phyloP scores from a whole-genome alignment of 1,284 basidiomycete genomes.

The Athelia psychrophila region DNA sequence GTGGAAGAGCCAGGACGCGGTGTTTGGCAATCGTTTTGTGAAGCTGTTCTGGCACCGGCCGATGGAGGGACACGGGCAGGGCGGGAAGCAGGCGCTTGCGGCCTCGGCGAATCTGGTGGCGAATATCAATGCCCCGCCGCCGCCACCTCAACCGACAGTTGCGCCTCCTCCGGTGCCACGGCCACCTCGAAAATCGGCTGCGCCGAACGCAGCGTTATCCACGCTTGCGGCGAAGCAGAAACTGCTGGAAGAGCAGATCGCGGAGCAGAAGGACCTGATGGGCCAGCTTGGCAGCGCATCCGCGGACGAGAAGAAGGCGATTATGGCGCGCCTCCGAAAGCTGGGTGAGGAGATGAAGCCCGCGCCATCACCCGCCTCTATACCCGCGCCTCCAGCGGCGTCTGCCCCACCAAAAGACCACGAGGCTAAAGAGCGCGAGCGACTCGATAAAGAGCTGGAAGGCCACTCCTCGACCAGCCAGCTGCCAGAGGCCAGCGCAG shows the following conservation, averaged over 20 bases:
- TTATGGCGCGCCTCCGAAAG: constrained; percentile 77
- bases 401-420: constrained; percentile 33
- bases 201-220: constrained; percentile 33
- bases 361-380: constrained; percentile 23
- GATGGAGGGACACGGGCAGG: constrained; percentile 81
- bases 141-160: neutral
- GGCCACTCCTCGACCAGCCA: constrained; percentile 45
- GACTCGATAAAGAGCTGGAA: constrained; percentile 75
- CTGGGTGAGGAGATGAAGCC: constrained; percentile 79
- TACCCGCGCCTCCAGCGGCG: constrained; percentile 25
- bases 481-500: constrained; percentile 27
- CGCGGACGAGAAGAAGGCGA: constrained; percentile 74
- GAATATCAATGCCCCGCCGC: constrained; percentile 36
- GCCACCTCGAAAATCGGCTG: constrained; percentile 28
- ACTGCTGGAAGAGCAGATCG: constrained; percentile 79
- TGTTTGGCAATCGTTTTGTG: constrained; percentile 93
- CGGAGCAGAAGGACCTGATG: constrained; percentile 89
- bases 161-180: neutral
- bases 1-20: constrained; percentile 90
- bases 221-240: constrained; percentile 72
- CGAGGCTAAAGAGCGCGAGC: constrained; percentile 56
- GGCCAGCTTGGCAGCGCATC: constrained; percentile 63
- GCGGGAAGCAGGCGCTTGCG: constrained; percentile 72
- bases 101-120: constrained; percentile 73
- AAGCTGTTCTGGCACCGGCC: constrained; percentile 94